Evolutionary conservation across 2,329 filamentous ascomycete species (phyloP).

Genomic region (Alternaria viburni): DNA sequence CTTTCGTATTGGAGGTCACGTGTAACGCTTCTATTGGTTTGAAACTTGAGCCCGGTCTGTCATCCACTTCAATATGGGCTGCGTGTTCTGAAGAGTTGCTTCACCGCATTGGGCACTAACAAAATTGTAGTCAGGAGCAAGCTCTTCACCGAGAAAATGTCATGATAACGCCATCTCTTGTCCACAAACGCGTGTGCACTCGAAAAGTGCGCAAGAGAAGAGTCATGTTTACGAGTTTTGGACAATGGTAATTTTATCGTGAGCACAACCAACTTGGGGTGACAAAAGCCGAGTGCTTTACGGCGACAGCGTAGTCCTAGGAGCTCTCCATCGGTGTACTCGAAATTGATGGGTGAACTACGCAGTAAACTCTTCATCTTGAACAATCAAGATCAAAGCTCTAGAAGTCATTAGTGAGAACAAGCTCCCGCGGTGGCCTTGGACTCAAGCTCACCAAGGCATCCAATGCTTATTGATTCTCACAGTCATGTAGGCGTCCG

Average conservation of each 20-base stretch:
- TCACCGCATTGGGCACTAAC: not conserved
- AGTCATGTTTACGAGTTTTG: not conserved
- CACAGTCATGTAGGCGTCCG: not conserved
- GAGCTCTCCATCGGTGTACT: not conserved
- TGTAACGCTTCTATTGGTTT: not conserved
- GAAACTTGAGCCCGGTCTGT: not conserved
- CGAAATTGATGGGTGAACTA: not conserved
- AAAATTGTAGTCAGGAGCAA: not conserved
- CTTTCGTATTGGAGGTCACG: not conserved
- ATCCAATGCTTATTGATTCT: slow-evolving; percentile 1
- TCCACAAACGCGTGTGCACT: not conserved
- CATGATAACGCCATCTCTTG: not conserved
- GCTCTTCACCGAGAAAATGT: not conserved
- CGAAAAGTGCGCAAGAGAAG: not conserved
- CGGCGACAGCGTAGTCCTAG: not conserved
- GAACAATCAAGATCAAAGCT: not conserved
- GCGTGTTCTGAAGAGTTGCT: not conserved
- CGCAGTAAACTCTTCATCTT: not conserved
- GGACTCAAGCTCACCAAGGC: not conserved
- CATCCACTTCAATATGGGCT: not conserved
- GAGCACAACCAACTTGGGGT: not conserved
- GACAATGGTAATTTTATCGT: not conserved
- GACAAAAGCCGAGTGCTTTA: not conserved
- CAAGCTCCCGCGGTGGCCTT: not conserved
- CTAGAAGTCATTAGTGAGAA: not conserved